These are phyloP conservation scores for Claviceps maximensis DNA, from an alignment of 2,329 filamentous ascomycete genomes.

Conservation along the genomic window DNA sequence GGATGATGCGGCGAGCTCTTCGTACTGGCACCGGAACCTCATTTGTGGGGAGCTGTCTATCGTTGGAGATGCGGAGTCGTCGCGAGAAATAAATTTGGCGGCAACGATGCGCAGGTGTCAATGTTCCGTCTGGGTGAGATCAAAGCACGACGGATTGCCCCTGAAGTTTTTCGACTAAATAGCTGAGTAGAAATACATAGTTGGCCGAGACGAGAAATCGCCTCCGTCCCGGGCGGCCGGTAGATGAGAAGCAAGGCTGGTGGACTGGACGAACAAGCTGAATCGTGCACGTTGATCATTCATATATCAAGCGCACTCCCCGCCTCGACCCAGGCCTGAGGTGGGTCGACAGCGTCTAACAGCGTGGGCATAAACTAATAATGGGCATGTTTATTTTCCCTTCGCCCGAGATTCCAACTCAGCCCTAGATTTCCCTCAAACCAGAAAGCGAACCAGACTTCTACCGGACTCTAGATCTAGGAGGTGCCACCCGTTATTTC, in stretches of 20 bases:
- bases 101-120: neutral
- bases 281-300: too few relatives aligned
- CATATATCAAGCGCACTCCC: neutral
- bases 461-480: too few relatives aligned
- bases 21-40: neutral
- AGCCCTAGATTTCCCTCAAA: too few relatives aligned
- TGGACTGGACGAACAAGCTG: neutral
- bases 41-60: neutral
- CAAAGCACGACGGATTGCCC: neutral
- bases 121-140: neutral
- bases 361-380: neutral
- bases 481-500: too few relatives aligned
- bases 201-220: neutral
- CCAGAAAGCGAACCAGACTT: too few relatives aligned
- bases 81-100: neutral
- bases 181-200: neutral
- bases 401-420: neutral
- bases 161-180: neutral
- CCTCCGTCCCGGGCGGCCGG: neutral
- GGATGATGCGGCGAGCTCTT: conserved; percentile 4
- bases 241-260: neutral
- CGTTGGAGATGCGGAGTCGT: neutral
- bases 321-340: too few relatives aligned
- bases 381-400: neutral
- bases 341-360: neutral